A percentile compares a stretch with the other conserved stretches of the same genome.
Evolutionary conservation across 2,329 filamentous ascomycete genomes (phyloP).

Genomic region (Trichoderma semiorbis): DNA sequence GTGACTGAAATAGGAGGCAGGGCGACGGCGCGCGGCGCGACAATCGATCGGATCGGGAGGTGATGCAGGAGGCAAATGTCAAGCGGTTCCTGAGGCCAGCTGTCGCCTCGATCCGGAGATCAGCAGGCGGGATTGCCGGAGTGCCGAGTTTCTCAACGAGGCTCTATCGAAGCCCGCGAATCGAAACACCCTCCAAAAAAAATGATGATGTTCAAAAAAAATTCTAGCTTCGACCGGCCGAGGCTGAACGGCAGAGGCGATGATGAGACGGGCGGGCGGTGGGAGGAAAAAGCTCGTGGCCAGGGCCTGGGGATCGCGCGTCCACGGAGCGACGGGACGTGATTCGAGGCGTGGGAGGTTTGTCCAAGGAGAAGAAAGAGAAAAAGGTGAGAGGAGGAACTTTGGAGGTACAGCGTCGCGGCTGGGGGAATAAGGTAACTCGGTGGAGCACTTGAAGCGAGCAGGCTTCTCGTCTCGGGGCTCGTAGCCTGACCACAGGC

Average conservation of each 20-base stretch:
- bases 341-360: conserved; percentile 5
- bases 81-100: conserved; percentile 11
- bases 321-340: neutral
- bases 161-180: conserved; percentile 1
- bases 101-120: conserved; percentile 19
- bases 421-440: conserved; percentile 18
- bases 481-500: conserved; percentile 12
- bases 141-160: conserved; percentile 18
- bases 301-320: neutral
- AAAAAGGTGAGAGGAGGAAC: conserved; percentile 17
- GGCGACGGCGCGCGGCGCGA: conserved; percentile 15
- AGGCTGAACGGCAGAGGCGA: conserved; percentile 10
- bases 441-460: conserved; percentile 18
- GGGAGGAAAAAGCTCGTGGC: conserved; percentile 2
- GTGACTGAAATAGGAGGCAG: neutral
- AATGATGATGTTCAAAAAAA: neutral
- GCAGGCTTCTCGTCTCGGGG: conserved; percentile 12
- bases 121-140: conserved; percentile 17
- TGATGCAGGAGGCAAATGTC: neutral
- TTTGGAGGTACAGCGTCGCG: conserved; percentile 16
- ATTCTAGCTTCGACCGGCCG: neutral
- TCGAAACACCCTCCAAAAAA: neutral
- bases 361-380: conserved; percentile 3
- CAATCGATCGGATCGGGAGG: conserved; percentile 6
- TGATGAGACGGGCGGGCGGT: neutral